These are phyloP conservation scores for thale cress (Arabidopsis thaliana) DNA, from an alignment of 345 rosid genomes.

Conservation along the genomic window TAIR10.1 NC_003070.9:18905001-18905500, in stretches of 20 bases:
- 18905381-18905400: too few relatives aligned
- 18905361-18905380: too few relatives aligned
- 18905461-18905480: too few relatives aligned
- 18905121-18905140: constrained; percentile 85
- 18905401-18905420: too few relatives aligned
- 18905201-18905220: constrained; percentile 23
- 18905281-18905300: background rate
- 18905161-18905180: constrained; percentile 78
- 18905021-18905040: constrained; percentile 72
- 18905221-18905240: constrained; percentile 1
- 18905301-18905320: too few relatives aligned
- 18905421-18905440: too few relatives aligned
- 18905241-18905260: background rate
- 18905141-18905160: constrained; percentile 81
- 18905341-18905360: too few relatives aligned
- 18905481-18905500: too few relatives aligned
- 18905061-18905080: constrained; percentile 97
- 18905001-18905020: constrained; percentile 82
- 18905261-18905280: background rate
- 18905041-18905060: constrained; percentile 89
- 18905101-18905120: constrained; percentile 87
- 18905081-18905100: constrained; percentile 87
- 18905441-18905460: too few relatives aligned
- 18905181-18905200: constrained; percentile 69
- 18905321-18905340: too few relatives aligned